Percentiles rank a stretch among this genome's conserved stretches.
phyloP scores from a whole-genome alignment of 108 stramenopile genomes.

The Cyclotella kingstonii region DNA sequence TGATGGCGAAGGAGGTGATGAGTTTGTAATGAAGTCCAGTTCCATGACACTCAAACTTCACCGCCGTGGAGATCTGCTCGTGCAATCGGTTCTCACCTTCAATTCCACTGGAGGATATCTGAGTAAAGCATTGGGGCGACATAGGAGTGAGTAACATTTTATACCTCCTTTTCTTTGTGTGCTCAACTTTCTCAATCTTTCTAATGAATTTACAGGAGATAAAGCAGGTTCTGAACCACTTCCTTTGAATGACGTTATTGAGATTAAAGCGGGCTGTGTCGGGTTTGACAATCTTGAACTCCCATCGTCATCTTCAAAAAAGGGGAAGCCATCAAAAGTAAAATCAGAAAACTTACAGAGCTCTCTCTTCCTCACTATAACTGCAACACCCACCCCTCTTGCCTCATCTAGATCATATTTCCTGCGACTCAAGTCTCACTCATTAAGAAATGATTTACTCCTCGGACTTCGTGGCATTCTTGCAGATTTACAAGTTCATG shows the following conservation, averaged over 20 bases:
- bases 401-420: slow-evolving; percentile 78
- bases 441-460: slow-evolving; percentile 77
- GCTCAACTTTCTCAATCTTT: too few relatives aligned
- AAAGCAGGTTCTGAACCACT: slow-evolving; percentile 82
- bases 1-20: slow-evolving; percentile 55
- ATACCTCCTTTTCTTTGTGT: too few relatives aligned
- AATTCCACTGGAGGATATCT: slow-evolving; percentile 82
- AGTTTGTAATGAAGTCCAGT: slow-evolving; percentile 80
- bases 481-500: slow-evolving; percentile 84
- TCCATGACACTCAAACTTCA: slow-evolving; percentile 80
- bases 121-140: slow-evolving; percentile 79
- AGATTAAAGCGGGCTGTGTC: slow-evolving; percentile 81
- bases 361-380: slow-evolving; percentile 83
- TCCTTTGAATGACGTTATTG: slow-evolving; percentile 84
- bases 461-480: slow-evolving; percentile 74
- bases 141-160: slow-evolving; percentile 44
- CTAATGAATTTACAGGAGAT: slow-evolving; percentile 30
- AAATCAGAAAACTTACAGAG: slow-evolving; percentile 79
- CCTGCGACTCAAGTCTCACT: slow-evolving; percentile 78
- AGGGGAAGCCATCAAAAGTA: slow-evolving; percentile 55
- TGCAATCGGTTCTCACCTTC: slow-evolving; percentile 79
- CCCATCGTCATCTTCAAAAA: slow-evolving; percentile 60
- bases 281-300: slow-evolving; percentile 83
- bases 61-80: slow-evolving; percentile 70
- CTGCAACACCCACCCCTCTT: slow-evolving; percentile 79